Percentiles rank a stretch among this genome's conserved stretches.
Evolutionary conservation across 2,329 filamentous ascomycete genomes (phyloP).

Genomic region (Fusarium poae): DNA sequence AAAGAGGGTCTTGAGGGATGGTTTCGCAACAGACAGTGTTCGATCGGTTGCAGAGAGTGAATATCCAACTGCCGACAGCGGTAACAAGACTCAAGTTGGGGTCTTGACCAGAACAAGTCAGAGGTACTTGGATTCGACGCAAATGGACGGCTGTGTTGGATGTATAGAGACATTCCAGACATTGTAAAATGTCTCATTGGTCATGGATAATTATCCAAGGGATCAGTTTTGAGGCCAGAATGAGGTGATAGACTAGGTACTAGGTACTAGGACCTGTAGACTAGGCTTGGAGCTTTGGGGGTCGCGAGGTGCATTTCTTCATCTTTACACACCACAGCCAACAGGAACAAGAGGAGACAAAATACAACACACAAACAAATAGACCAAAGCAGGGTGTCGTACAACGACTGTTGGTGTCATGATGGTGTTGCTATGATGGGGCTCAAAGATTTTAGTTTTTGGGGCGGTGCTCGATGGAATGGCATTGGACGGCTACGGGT

Average conservation of each 20-base stretch:
- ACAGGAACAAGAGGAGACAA: not conserved
- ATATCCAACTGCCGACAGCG: constrained; percentile 24
- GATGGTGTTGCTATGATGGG: constrained; percentile 9
- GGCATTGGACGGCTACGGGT: not conserved
- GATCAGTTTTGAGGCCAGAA: constrained; percentile 20
- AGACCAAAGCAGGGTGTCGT: not conserved
- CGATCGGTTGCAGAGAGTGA: constrained; percentile 3
- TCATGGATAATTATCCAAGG: not conserved
- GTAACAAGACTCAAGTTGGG: constrained; percentile 15
- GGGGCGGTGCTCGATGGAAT: not conserved
- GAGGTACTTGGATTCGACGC: not conserved
- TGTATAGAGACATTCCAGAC: constrained; percentile 17
- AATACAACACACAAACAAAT: not conserved
- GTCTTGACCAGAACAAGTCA: constrained; percentile 20
- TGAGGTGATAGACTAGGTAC: constrained; percentile 13
- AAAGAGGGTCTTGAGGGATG: not conserved
- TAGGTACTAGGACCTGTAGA: not conserved
- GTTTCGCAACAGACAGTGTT: not conserved
- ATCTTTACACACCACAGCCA: not conserved
- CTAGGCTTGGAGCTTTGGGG: not conserved
- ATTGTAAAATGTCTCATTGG: constrained; percentile 9
- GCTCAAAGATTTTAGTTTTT: not conserved
- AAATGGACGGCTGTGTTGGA: not conserved
- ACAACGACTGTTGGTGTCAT: constrained; percentile 33
- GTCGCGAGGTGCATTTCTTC: not conserved